Conservation (phyloP, 1,139 yeast species). For the Waltiozyma sp. region DNA sequence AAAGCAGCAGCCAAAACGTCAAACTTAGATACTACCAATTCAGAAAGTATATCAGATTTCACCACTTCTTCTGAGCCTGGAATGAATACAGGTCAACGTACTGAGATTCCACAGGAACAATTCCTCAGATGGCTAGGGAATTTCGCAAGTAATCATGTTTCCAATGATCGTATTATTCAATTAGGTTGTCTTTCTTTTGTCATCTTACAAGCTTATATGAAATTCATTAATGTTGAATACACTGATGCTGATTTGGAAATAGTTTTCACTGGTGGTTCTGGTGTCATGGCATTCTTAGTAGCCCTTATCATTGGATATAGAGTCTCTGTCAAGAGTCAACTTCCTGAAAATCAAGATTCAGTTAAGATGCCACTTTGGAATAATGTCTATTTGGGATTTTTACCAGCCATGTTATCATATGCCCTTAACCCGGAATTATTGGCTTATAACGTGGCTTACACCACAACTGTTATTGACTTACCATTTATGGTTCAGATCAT, state of each 20-base stretch:
- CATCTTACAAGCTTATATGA: conserved; percentile 7
- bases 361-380: conserved; percentile 16
- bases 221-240: conserved; percentile 3
- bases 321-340: conserved; percentile 2
- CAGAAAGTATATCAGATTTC: neutral
- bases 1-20: conserved; percentile 5
- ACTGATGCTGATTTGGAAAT: conserved; percentile 8
- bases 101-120: conserved; percentile 13
- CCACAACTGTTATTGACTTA: conserved; percentile 11
- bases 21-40: too few species aligned
- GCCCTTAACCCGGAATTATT: conserved; percentile 11
- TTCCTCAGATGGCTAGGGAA: conserved; percentile 10
- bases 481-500: conserved; percentile 14
- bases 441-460: conserved; percentile 14
- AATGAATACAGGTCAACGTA: neutral
- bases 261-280: conserved; percentile 12
- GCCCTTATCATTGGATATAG: conserved; percentile 11
- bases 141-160: conserved; percentile 8
- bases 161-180: conserved; percentile 11
- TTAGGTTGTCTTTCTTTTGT: conserved; percentile 8
- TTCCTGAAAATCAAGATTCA: neutral
- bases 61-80: too few species aligned
- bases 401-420: conserved; percentile 12
- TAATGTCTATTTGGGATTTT: conserved; percentile 12
- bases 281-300: conserved; percentile 11